A percentile compares a stretch with the other conserved stretches of the same genome.
phyloP scores from a whole-genome alignment of 139 green algal species.

The Chlorella vulgaris region DNA sequence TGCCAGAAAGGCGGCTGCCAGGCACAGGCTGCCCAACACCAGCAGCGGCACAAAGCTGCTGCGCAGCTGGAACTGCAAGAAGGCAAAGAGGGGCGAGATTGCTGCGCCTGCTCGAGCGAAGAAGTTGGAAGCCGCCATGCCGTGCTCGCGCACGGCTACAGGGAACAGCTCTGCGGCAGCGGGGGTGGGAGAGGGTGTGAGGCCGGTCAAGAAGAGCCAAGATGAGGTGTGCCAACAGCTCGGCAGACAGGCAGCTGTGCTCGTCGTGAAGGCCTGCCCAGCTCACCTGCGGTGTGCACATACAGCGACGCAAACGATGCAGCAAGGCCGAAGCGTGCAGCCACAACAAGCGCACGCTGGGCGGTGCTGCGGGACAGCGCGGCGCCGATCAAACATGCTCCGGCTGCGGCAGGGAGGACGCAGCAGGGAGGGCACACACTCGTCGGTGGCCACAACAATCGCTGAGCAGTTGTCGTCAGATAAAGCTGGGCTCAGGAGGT shows the following conservation, averaged over 20 bases:
- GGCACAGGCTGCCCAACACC: slow-evolving; percentile 21
- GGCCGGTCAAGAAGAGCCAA: neutral
- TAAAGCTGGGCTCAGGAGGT: too few species aligned
- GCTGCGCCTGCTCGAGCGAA: neutral
- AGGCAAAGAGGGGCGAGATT: slow-evolving; percentile 25
- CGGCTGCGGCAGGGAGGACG: slow-evolving; percentile 29
- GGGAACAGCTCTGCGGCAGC: slow-evolving; percentile 36
- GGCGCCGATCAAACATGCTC: slow-evolving; percentile 23
- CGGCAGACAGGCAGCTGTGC: neutral
- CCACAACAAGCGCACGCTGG: slow-evolving; percentile 31
- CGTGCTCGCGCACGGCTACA: slow-evolving; percentile 31
- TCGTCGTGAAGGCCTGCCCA: neutral
- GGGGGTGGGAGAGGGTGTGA: too few species aligned
- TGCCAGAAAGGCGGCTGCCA: slow-evolving; percentile 22
- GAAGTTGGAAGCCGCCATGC: slow-evolving; percentile 12
- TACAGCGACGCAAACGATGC: slow-evolving; percentile 23
- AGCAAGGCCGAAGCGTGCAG: slow-evolving; percentile 41
- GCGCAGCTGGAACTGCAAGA: slow-evolving; percentile 25
- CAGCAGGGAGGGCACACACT: neutral
- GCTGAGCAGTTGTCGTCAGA: too few species aligned
- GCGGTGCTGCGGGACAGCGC: neutral
- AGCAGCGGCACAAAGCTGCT: slow-evolving; percentile 24
- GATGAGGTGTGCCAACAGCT: neutral
- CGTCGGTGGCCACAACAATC: too few species aligned
- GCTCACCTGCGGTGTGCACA: slow-evolving; percentile 16